These are phyloP conservation scores for Panaeolus cyanescens DNA, from an alignment of 768 basidiomycete genomes.

Conservation along the genomic window DNA sequence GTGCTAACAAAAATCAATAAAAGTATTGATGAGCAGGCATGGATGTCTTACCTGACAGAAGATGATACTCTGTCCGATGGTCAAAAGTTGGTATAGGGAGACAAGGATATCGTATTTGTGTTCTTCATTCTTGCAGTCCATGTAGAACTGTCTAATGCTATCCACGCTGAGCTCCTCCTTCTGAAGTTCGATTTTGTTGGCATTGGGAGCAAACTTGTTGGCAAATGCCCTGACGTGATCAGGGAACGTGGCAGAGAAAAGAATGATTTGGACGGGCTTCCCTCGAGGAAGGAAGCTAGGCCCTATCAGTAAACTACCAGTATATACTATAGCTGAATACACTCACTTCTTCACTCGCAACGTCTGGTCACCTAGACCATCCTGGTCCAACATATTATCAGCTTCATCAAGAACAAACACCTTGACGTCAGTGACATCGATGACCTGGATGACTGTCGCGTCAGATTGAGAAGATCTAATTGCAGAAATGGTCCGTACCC, in stretches of 20 bases:
- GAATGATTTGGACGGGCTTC: slow-evolving; percentile 75
- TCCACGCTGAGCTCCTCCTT: slow-evolving; percentile 93
- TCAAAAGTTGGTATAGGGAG: slow-evolving; percentile 84
- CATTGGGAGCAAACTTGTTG: slow-evolving; percentile 85
- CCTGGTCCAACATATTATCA: slow-evolving; percentile 97
- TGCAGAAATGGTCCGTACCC: slow-evolving; percentile 28
- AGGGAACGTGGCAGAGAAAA: slow-evolving; percentile 98
- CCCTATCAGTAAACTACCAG: background rate
- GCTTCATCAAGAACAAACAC: slow-evolving; percentile 98
- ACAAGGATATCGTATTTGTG: slow-evolving; percentile 97
- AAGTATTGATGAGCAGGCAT: slow-evolving; percentile 18
- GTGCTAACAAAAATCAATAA: slow-evolving; percentile 46
- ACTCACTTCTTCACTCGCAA: slow-evolving; percentile 90
- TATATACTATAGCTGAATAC: background rate
- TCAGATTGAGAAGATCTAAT: background rate
- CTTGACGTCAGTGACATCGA: slow-evolving; percentile 81
- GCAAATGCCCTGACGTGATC: slow-evolving; percentile 93
- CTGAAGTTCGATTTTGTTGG: slow-evolving; percentile 96
- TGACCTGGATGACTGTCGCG: slow-evolving; percentile 38
- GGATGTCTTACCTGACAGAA: slow-evolving; percentile 75
- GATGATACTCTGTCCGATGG: slow-evolving; percentile 98
- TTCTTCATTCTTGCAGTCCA: slow-evolving; percentile 91
- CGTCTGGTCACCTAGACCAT: slow-evolving; percentile 92
- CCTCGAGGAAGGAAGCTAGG: slow-evolving; percentile 58
- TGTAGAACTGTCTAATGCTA: slow-evolving; percentile 95